Evolutionary conservation across 768 basidiomycete genomes (phyloP), one percentile per base, ranked within the genome.

Genomic region (Termitomyces sp.): DNA sequence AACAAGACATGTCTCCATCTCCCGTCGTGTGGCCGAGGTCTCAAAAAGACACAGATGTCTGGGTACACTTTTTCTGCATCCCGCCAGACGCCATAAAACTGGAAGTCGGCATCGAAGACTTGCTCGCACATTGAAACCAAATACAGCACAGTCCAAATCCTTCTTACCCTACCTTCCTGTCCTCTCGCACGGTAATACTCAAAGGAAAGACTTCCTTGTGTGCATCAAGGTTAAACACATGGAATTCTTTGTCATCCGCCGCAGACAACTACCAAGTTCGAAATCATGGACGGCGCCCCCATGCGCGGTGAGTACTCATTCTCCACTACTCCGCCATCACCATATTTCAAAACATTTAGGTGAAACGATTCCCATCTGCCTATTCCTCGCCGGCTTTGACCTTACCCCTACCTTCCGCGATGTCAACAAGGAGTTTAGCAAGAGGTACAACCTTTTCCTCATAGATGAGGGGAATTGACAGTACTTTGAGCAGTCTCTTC

Each of bases 391-490:
- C 42, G 97, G 97, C 4, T 99, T 98, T 71, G 97, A 99, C 72
- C 78, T 99, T 56, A 98, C 97, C 1, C 97, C 97, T 2, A 99
- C 97, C n/a, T 98, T 98, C 84, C 85, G 97, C 24, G 96, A 98
- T 62, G 93, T 98, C 61, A 98, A 98, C 82, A 98, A 99, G 82
- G 98, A 95, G 75, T 99, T 99, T 74, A 94, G 90, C 69, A 90
- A 90, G 41, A 80, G 97, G 58, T 98, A 98, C 62, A 99, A 99
- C 69, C 78, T 98, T 29, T 96, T 99, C 4, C 82, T 98, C 55
- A 97, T 97, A 95, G 96, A 99, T 69, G 95, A 98, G 70, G 96
- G 98, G 79, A 98, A 98, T 73, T 79, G 96, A 66, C 79, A 95
- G 62, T 98, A 97, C 74, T 98, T 97, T 75, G 96, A 98, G 74